phyloP scores from a whole-genome alignment of 2,329 filamentous ascomycete species.

The Sclerotinia minor region DNA sequence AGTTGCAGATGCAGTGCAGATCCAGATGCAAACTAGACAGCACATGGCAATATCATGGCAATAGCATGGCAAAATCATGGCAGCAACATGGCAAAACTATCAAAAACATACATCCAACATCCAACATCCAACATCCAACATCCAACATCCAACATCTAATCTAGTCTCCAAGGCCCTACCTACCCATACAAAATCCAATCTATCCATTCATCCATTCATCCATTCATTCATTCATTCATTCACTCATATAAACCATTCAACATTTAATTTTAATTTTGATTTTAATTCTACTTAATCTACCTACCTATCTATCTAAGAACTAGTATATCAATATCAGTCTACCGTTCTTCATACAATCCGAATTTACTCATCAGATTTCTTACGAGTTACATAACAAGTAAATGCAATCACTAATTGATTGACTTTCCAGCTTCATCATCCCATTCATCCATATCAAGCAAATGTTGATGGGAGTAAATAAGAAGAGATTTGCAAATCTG shows the following conservation, averaged over 20 bases:
- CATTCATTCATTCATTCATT: too few species aligned
- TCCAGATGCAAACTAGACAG: too few species aligned
- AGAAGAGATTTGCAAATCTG: neutral
- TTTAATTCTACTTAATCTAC: neutral
- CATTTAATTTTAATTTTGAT: neutral
- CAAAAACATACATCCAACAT: too few species aligned
- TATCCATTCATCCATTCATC: neutral
- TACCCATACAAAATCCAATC: too few species aligned
- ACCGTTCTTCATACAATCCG: neutral
- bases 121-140: too few species aligned
- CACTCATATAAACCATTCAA: neutral
- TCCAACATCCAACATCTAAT: too few species aligned
- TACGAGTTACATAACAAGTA: neutral
- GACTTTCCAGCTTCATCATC: neutral
- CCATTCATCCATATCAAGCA: slow-evolving; percentile 5
- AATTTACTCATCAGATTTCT: neutral
- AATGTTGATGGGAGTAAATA: neutral
- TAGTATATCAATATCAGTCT: neutral
- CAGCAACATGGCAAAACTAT: too few species aligned
- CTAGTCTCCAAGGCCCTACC: too few species aligned
- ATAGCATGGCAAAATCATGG: too few species aligned
- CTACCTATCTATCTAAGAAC: neutral
- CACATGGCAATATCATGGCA: too few species aligned
- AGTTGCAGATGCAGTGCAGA: neutral
- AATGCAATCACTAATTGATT: too few species aligned